Evolutionary conservation across 352 stramenopile species (phyloP).

Genomic region (Albugo laibachii): DNA sequence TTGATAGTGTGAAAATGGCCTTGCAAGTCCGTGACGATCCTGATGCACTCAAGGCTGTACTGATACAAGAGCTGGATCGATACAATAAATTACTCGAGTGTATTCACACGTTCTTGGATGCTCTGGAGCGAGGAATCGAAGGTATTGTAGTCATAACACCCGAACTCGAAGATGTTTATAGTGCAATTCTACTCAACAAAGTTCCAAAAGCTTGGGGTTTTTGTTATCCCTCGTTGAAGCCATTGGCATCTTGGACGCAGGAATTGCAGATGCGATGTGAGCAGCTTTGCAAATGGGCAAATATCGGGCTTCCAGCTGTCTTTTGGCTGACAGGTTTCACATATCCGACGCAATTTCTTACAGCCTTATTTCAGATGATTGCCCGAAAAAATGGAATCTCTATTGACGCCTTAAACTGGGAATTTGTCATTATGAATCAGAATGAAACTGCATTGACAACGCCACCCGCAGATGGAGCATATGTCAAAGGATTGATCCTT

Average conservation of each 20-base stretch:
- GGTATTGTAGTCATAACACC: slow-evolving; percentile 89
- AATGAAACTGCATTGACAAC: slow-evolving; percentile 56
- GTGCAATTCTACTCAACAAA: slow-evolving; percentile 72
- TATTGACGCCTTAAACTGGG: slow-evolving; percentile 90
- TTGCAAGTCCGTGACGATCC: slow-evolving; percentile 62
- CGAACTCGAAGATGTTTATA: slow-evolving; percentile 86
- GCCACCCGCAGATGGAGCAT: slow-evolving; percentile 79
- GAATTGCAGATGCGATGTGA: slow-evolving; percentile 81
- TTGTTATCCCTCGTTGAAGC: slow-evolving; percentile 90
- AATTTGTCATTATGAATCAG: slow-evolving; percentile 87
- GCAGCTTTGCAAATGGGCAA: slow-evolving; percentile 83
- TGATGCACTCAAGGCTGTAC: slow-evolving; percentile 86
- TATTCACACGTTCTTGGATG: slow-evolving; percentile 60
- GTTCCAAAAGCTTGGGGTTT: slow-evolving; percentile 84
- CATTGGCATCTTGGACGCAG: slow-evolving; percentile 81
- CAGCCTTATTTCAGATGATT: slow-evolving; percentile 87
- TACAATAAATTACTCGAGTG: slow-evolving; percentile 82
- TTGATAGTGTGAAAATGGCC: slow-evolving; percentile 46
- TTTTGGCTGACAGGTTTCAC: slow-evolving; percentile 94
- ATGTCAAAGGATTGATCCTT: slow-evolving; percentile 83
- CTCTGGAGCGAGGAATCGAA: slow-evolving; percentile 83
- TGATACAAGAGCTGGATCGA: slow-evolving; percentile 87
- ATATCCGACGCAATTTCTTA: slow-evolving; percentile 92
- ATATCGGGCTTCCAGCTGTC: slow-evolving; percentile 56
- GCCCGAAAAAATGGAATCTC: slow-evolving; percentile 88